Conservation (phyloP, 148 eudicot genomes). For the Polygonum aviculare region DNA sequence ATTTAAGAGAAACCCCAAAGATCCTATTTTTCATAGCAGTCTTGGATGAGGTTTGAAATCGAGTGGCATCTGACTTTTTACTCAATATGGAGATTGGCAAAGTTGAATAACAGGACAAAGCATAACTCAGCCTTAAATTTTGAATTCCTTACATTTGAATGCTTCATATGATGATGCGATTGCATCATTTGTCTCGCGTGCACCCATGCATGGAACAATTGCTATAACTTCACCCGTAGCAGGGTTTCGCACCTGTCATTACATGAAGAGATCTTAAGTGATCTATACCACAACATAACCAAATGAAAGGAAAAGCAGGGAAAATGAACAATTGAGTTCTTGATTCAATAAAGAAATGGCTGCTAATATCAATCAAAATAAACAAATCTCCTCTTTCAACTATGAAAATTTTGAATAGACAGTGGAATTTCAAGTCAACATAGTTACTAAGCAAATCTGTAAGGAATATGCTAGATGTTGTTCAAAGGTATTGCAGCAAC, state of each 20-base stretch:
- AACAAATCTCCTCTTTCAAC: neutral
- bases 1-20: neutral
- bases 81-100: neutral
- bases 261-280: slow-evolving; percentile 12
- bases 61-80: neutral
- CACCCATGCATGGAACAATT: slow-evolving; percentile 83
- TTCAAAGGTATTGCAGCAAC: neutral
- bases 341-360: neutral
- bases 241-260: slow-evolving; percentile 70
- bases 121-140: neutral
- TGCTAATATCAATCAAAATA: neutral
- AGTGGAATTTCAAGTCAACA: neutral
- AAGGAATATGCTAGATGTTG: neutral
- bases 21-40: neutral
- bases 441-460: neutral
- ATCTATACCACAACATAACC: neutral
- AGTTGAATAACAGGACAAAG: neutral
- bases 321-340: neutral
- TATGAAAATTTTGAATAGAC: neutral
- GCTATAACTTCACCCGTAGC: slow-evolving; percentile 79
- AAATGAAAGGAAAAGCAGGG: neutral
- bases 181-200: slow-evolving; percentile 87
- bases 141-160: slow-evolving; percentile 42
- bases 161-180: slow-evolving; percentile 76
- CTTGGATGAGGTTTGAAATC: neutral